phyloP scores from a whole-genome alignment of 2,329 filamentous ascomycete species.

The Stenocarpella maydis region DNA sequence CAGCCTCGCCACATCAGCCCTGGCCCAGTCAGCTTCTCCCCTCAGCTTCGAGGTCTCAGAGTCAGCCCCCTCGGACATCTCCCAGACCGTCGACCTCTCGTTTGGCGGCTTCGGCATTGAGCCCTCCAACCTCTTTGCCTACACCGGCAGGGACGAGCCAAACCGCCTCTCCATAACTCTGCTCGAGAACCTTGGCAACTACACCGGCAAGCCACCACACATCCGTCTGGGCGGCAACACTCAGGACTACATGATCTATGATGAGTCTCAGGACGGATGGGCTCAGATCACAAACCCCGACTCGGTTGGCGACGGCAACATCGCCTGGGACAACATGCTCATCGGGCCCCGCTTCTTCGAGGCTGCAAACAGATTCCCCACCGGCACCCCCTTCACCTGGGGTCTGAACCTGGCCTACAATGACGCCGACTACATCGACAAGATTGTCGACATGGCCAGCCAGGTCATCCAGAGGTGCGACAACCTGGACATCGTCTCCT shows the following conservation, averaged over 20 bases:
- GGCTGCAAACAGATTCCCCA: conserved; percentile 57
- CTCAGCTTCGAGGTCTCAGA: conserved; percentile 25
- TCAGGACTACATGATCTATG: conserved; percentile 57
- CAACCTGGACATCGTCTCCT: conserved; percentile 41
- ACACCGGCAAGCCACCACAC: conserved; percentile 56
- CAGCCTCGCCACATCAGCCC: conserved; percentile 26
- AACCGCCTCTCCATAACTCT: conserved; percentile 57
- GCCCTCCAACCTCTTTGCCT: conserved; percentile 60
- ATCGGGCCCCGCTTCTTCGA: conserved; percentile 57
- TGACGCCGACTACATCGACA: conserved; percentile 51
- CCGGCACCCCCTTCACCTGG: conserved; percentile 57
- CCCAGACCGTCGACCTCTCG: conserved; percentile 46
- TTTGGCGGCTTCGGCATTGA: conserved; percentile 62
- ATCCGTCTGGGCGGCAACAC: conserved; percentile 61
- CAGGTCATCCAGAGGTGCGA: conserved; percentile 38
- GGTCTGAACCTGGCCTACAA: conserved; percentile 59
- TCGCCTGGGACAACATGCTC: conserved; percentile 52
- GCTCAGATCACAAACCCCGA: conserved; percentile 48
- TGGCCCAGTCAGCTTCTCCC: conserved; percentile 16
- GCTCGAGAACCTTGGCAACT: conserved; percentile 56
- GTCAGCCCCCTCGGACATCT: conserved; percentile 25
- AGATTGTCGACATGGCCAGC: conserved; percentile 51
- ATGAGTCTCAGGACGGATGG: conserved; percentile 46
- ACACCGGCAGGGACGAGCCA: conserved; percentile 51
- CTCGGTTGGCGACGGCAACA: conserved; percentile 49